phyloP scores from a whole-genome alignment of 306 rosid species.

The Cucumis sativus region Cucumber_9930_V3 NC_026660.2:911001-911500 shows the following conservation, averaged over 20 bases:
- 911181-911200: not conserved
- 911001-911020: not conserved
- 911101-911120: not conserved
- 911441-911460: conserved; percentile 36
- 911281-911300: not conserved
- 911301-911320: not conserved
- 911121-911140: not conserved
- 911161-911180: not conserved
- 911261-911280: not conserved
- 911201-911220: not conserved
- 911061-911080: not conserved
- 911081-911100: not conserved
- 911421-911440: not conserved
- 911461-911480: conserved; percentile 51
- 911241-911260: not conserved
- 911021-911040: not conserved
- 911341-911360: not conserved
- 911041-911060: not conserved
- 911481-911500: conserved; percentile 50
- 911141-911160: not conserved
- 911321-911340: not conserved
- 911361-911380: not conserved
- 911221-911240: not conserved
- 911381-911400: not conserved
- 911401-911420: not conserved